phyloP scores from a whole-genome alignment of 1,139 yeast species.

The Magnusiomyces tetraspermus region DNA sequence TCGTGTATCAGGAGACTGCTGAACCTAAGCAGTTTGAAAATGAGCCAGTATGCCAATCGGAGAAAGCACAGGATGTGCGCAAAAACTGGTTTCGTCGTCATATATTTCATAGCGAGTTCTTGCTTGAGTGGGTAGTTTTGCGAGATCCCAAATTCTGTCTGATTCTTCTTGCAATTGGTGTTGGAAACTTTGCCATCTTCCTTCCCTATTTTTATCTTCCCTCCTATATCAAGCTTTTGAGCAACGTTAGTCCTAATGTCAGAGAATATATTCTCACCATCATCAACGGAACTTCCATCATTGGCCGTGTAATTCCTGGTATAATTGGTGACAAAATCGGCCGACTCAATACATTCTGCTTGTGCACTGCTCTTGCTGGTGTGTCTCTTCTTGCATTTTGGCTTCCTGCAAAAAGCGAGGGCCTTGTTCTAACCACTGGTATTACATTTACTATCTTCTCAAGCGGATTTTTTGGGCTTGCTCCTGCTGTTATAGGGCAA shows the following conservation, averaged over 20 bases:
- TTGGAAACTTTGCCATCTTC: conserved; percentile 32
- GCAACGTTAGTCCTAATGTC: conserved; percentile 22
- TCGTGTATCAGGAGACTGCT: conserved; percentile 19
- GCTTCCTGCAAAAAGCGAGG: conserved; percentile 21
- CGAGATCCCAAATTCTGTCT: conserved; percentile 17
- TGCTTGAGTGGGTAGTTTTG: conserved; percentile 18
- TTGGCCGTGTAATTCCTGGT: conserved; percentile 46
- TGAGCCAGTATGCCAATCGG: neutral
- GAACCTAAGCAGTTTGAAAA: neutral
- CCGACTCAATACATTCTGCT: conserved; percentile 36
- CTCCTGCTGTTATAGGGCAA: conserved; percentile 37
- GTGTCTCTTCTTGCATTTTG: conserved; percentile 24
- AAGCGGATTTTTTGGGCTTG: conserved; percentile 34
- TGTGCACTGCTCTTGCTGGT: conserved; percentile 25
- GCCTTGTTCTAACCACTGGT: conserved; percentile 16
- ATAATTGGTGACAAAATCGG: conserved; percentile 40
- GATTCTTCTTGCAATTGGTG: conserved; percentile 20
- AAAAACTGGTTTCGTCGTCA: neutral
- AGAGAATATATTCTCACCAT: conserved; percentile 35
- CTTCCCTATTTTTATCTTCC: conserved; percentile 31
- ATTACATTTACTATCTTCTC: conserved; percentile 41
- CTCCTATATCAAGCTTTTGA: conserved; percentile 1
- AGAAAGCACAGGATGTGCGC: neutral
- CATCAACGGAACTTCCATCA: conserved; percentile 40
- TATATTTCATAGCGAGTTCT: neutral